phyloP scores from a whole-genome alignment of 2,329 filamentous ascomycete genomes.

The Paecilomyces variotii region DNA sequence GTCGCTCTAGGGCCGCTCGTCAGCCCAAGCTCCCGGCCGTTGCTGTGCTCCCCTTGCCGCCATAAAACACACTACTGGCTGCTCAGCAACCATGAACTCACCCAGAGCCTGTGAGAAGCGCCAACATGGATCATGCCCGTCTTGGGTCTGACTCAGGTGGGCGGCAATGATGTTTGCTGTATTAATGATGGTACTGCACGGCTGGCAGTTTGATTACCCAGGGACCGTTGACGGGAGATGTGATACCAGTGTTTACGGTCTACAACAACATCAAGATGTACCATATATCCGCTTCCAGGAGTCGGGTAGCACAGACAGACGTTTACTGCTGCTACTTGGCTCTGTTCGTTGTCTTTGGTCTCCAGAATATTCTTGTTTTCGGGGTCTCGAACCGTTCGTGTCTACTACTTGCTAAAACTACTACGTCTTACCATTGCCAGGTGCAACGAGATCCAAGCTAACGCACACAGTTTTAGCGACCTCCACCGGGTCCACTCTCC shows the following conservation, averaged over 20 bases:
- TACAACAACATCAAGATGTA: not conserved
- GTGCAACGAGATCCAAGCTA: conserved; percentile 1
- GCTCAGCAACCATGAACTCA: conserved; percentile 21
- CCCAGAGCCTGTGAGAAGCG: conserved; percentile 9
- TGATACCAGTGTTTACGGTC: not conserved
- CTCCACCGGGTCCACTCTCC: not conserved
- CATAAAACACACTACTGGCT: conserved; percentile 20
- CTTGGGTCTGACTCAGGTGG: not conserved
- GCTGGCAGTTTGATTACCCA: not conserved
- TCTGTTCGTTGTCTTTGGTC: not conserved
- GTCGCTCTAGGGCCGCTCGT: not conserved
- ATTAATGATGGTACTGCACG: not conserved
- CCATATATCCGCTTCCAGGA: not conserved
- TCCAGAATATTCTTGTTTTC: not conserved
- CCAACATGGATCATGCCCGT: conserved; percentile 16
- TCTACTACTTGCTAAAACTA: not conserved
- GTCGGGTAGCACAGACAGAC: not conserved
- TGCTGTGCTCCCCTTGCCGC: conserved; percentile 34
- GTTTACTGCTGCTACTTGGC: not conserved
- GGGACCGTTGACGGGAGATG: not conserved
- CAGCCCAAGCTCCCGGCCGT: conserved; percentile 10
- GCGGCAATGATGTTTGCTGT: not conserved
- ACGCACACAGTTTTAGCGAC: not conserved
- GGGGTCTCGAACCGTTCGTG: not conserved
- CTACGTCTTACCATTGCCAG: not conserved